Evolutionary conservation across 257 asterid genomes (phyloP).

Genomic region (Fraxinus pennsylvanica): DNA sequence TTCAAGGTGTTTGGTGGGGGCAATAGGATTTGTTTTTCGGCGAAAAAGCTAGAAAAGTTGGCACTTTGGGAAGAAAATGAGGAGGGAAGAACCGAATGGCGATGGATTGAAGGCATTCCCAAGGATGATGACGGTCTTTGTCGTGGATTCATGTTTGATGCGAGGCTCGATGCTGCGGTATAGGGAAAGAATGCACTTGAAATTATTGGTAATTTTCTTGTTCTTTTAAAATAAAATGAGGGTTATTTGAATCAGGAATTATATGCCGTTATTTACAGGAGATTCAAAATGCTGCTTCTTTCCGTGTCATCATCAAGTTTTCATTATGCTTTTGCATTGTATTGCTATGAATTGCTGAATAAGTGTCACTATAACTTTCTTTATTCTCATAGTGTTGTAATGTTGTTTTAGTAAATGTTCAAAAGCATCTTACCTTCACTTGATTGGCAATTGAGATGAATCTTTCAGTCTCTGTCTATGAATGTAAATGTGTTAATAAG

Average conservation of each 20-base stretch:
- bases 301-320: background rate
- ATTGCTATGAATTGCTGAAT: background rate
- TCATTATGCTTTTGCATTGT: background rate
- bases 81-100: conserved; percentile 64
- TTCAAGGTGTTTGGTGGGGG: conserved; percentile 97
- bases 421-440: background rate
- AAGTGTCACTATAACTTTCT: background rate
- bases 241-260: background rate
- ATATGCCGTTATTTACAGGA: background rate
- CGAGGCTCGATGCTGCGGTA: conserved; percentile 61
- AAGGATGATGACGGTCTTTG: conserved; percentile 89
- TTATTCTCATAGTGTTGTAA: background rate
- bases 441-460: background rate
- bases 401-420: background rate
- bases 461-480: background rate
- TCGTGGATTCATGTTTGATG: conserved; percentile 82
- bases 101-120: conserved; percentile 78
- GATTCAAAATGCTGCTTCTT: background rate
- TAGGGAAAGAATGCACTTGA: conserved; percentile 26
- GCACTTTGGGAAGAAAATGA: conserved; percentile 77
- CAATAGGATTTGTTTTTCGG: conserved; percentile 79
- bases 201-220: conserved; percentile 19
- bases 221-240: background rate
- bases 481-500: background rate
- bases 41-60: conserved; percentile 75